These are phyloP conservation scores for Cryptococcus sp. DNA, from an alignment of 1,284 basidiomycete species.

Conservation along the genomic window DNA sequence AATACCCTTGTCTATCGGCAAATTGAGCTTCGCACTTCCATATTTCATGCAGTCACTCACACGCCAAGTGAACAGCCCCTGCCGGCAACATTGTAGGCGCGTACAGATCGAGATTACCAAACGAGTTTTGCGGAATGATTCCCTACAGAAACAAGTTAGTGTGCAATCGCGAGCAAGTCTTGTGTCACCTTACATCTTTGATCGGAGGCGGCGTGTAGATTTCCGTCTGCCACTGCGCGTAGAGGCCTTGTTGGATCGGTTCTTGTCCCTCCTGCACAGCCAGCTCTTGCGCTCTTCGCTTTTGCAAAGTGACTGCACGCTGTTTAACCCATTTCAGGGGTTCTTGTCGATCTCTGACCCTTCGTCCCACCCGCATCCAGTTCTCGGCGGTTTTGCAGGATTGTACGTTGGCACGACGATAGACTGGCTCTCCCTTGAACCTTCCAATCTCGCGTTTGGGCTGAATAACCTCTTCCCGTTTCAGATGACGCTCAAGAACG, in stretches of 20 bases:
- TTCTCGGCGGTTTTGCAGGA: conserved; percentile 86
- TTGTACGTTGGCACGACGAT: conserved; percentile 78
- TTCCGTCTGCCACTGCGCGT: conserved; percentile 83
- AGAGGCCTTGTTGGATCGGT: conserved; percentile 82
- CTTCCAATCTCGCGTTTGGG: conserved; percentile 84
- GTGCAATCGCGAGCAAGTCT: not conserved
- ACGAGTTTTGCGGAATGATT: conserved; percentile 88
- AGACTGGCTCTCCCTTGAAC: conserved; percentile 93
- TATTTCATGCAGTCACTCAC: conserved; percentile 58
- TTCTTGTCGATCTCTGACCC: conserved; percentile 71
- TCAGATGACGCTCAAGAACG: conserved; percentile 84
- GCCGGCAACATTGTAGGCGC: conserved; percentile 90
- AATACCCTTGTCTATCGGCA: conserved; percentile 71
- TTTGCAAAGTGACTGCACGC: conserved; percentile 78
- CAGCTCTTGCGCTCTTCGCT: conserved; percentile 80
- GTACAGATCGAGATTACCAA: conserved; percentile 97
- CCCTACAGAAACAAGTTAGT: conserved; percentile 62
- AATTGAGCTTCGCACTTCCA: conserved; percentile 13
- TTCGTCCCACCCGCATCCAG: conserved; percentile 88
- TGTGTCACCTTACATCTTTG: conserved; percentile 65
- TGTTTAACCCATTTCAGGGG: conserved; percentile 90
- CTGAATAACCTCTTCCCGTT: conserved; percentile 81
- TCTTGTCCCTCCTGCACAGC: conserved; percentile 60
- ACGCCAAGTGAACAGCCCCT: conserved; percentile 84
- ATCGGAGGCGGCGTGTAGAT: conserved; percentile 77